Conservation (phyloP, 2,329 filamentous ascomycete species). For the Aureobasidium zeae region DNA sequence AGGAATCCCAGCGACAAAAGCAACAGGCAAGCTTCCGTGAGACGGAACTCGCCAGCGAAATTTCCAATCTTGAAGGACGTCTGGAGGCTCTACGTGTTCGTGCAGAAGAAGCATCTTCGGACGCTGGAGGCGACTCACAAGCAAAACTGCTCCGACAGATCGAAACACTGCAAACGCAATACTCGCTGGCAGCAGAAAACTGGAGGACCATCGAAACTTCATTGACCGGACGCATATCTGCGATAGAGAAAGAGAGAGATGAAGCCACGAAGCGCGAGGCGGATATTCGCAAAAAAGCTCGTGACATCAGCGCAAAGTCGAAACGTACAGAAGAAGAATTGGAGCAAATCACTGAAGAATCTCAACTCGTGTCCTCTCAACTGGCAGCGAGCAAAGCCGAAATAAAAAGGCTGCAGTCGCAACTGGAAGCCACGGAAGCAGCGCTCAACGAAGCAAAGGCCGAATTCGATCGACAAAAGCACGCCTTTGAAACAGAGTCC, state of each 20-base stretch:
- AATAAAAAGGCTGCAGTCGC: conserved; percentile 53
- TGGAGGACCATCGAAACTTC: conserved; percentile 95
- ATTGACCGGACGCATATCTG: conserved; percentile 64
- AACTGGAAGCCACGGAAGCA: conserved; percentile 55
- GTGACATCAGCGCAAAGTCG: conserved; percentile 64
- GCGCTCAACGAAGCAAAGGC: conserved; percentile 51
- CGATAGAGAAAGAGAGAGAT: conserved; percentile 82
- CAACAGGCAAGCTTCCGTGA: conserved; percentile 62
- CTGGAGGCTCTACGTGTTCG: conserved; percentile 76
- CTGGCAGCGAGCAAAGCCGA: conserved; percentile 51
- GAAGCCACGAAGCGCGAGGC: conserved; percentile 74
- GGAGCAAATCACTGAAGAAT: conserved; percentile 56
- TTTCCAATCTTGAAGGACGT: conserved; percentile 71
- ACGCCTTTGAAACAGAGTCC: conserved; percentile 48
- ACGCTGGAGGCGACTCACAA: conserved; percentile 70
- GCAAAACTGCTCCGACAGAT: conserved; percentile 87
- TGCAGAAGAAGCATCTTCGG: conserved; percentile 82
- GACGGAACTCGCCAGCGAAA: conserved; percentile 71
- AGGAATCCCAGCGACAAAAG: conserved; percentile 62
- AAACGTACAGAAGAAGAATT: conserved; percentile 74
- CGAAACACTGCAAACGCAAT: conserved; percentile 91
- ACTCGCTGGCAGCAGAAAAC: conserved; percentile 87
- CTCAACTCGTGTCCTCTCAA: conserved; percentile 57
- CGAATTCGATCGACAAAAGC: conserved; percentile 51
- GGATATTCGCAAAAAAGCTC: conserved; percentile 79